These are phyloP conservation scores for Elaeis oleifera DNA, from an alignment of 202 grass and related monocot genomes.

Conservation along the genomic window DNA sequence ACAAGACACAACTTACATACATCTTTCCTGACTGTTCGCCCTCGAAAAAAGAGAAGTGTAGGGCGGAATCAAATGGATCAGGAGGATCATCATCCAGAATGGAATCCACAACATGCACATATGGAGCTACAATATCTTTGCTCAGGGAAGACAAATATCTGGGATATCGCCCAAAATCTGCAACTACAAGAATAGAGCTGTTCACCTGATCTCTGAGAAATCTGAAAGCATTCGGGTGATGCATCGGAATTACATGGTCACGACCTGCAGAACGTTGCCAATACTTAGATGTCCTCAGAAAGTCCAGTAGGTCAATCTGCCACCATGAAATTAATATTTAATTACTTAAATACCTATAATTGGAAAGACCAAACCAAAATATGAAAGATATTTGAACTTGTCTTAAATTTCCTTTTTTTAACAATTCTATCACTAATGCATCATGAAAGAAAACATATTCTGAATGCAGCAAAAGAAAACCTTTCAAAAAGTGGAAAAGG, in stretches of 20 bases:
- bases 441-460: too few relatives aligned
- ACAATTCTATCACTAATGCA: too few relatives aligned
- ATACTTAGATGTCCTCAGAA: conserved; percentile 75
- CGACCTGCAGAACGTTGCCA: conserved; percentile 64
- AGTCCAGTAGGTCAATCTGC: conserved; percentile 77
- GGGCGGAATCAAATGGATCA: conserved; percentile 63
- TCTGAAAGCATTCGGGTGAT: conserved; percentile 97
- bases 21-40: conserved; percentile 90
- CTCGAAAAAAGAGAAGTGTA: conserved; percentile 92
- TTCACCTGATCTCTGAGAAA: conserved; percentile 71
- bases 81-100: conserved; percentile 49
- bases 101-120: conserved; percentile 83
- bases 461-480: too few relatives aligned
- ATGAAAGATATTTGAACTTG: too few relatives aligned
- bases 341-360: too few relatives aligned
- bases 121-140: conserved; percentile 90
- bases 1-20: conserved; percentile 58
- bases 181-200: conserved; percentile 79
- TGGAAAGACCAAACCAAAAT: too few relatives aligned
- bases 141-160: conserved; percentile 68
- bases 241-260: conserved; percentile 88
- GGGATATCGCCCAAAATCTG: conserved; percentile 83
- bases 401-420: too few relatives aligned
- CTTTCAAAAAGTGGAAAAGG: too few relatives aligned
- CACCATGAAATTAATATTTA: conserved; percentile 10